Evolutionary conservation across 495 filamentous ascomycete species (phyloP).

Genomic region (Aspergillus kassunensis): DNA sequence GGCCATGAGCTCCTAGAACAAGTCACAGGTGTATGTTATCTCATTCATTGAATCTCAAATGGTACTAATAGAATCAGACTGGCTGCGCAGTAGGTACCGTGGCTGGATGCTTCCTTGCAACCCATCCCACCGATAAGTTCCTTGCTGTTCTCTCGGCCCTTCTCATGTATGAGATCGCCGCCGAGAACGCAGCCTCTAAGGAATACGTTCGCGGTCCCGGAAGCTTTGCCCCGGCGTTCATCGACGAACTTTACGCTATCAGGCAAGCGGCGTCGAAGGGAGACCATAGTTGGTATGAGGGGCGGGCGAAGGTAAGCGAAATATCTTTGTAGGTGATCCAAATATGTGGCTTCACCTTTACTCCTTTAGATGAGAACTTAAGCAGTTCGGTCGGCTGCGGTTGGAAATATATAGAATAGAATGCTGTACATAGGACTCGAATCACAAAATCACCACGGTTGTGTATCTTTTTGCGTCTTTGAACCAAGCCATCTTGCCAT

Average conservation of each 20-base stretch:
- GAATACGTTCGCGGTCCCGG: conserved; percentile 73
- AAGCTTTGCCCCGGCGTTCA: conserved; percentile 81
- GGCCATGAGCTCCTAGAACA: conserved; percentile 73
- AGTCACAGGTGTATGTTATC: conserved; percentile 64
- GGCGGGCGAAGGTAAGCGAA: conserved; percentile 51
- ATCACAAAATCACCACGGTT: too few relatives aligned
- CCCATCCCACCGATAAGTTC: conserved; percentile 54
- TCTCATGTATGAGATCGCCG: conserved; percentile 79
- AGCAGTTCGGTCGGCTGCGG: neutral
- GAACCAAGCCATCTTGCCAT: too few relatives aligned
- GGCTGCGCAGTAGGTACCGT: conserved; percentile 84
- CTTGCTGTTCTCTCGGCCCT: conserved; percentile 69
- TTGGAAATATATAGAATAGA: neutral
- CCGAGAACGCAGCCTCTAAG: conserved; percentile 62
- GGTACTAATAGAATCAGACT: too few relatives aligned
- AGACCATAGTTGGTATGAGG: conserved; percentile 49
- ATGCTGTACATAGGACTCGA: too few relatives aligned
- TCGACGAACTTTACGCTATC: conserved; percentile 65
- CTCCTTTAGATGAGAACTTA: too few relatives aligned
- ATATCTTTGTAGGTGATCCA: conserved; percentile 15
- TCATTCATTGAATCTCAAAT: too few relatives aligned
- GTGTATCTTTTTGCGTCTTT: too few relatives aligned
- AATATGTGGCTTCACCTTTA: too few relatives aligned
- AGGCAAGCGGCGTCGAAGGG: conserved; percentile 43
- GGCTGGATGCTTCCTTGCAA: conserved; percentile 69